These are phyloP conservation scores for Seminavis robusta DNA, from an alignment of 108 stramenopile genomes.

Conservation along the genomic window DNA sequence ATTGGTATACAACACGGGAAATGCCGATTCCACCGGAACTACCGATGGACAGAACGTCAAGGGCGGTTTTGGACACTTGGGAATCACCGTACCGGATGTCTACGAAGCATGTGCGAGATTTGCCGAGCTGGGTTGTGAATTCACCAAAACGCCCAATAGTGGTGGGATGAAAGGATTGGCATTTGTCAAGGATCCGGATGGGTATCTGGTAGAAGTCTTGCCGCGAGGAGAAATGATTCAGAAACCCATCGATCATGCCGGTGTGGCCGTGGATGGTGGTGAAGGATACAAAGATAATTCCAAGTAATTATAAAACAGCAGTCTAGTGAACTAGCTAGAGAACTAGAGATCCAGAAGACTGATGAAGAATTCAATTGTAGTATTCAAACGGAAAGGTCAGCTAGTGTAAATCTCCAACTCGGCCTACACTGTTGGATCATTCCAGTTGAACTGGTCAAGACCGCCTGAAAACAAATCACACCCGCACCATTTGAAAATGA, in stretches of 20 bases:
- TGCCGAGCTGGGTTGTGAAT: conserved; percentile 70
- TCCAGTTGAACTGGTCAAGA: too few relatives aligned
- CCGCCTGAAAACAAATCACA: too few relatives aligned
- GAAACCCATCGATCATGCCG: conserved; percentile 55
- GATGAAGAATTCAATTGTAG: too few relatives aligned
- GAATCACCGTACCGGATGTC: conserved; percentile 64
- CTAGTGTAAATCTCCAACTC: too few relatives aligned
- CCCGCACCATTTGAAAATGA: too few relatives aligned
- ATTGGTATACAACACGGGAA: conserved; percentile 89
- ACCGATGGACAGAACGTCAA: conserved; percentile 22
- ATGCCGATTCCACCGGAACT: conserved; percentile 86
- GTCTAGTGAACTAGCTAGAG: too few relatives aligned
- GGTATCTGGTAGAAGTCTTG: conserved; percentile 80
- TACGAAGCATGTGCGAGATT: conserved; percentile 85
- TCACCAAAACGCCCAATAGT: conserved; percentile 76
- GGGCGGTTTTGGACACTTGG: conserved; percentile 47
- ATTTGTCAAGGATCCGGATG: conserved; percentile 87
- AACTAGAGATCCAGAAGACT: too few relatives aligned
- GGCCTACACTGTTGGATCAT: too few relatives aligned
- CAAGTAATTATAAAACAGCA: too few relatives aligned
- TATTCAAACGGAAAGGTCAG: too few relatives aligned
- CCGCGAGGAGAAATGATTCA: conserved; percentile 62
- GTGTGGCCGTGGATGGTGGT: conserved; percentile 49
- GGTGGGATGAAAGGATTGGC: conserved; percentile 88
- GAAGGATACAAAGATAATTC: conserved; percentile 66